Evolutionary conservation across 768 basidiomycete genomes (phyloP).

Genomic region (Boletus subparvulus): DNA sequence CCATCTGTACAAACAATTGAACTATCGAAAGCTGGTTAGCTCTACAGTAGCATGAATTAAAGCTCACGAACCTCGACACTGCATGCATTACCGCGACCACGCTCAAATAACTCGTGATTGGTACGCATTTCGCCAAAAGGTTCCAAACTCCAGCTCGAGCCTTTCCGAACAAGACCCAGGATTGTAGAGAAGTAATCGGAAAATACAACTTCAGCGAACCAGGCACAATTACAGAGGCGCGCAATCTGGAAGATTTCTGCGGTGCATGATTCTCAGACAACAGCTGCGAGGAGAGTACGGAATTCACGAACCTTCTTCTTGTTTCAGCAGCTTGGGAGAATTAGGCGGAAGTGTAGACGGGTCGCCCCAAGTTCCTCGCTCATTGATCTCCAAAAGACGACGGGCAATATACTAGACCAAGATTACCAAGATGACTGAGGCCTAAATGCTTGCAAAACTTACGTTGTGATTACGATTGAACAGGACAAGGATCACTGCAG

Average conservation of each 20-base stretch:
- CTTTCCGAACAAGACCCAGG: constrained; percentile 72
- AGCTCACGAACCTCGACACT: constrained; percentile 66
- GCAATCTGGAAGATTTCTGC: constrained; percentile 81
- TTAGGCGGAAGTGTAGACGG: constrained; percentile 44
- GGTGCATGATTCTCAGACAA: constrained; percentile 18
- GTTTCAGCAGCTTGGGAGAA: constrained; percentile 40
- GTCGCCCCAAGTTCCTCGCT: constrained; percentile 61
- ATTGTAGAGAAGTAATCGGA: constrained; percentile 83
- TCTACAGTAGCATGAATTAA: background rate
- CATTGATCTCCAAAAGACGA: constrained; percentile 79
- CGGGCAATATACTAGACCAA: constrained; percentile 67
- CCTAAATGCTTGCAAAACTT: constrained; percentile 21
- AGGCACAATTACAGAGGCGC: constrained; percentile 73
- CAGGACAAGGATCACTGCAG: constrained; percentile 73
- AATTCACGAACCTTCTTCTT: constrained; percentile 50
- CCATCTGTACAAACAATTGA: constrained; percentile 85
- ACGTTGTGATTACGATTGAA: constrained; percentile 92
- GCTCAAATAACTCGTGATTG: constrained; percentile 66
- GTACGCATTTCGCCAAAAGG: constrained; percentile 74
- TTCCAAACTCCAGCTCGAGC: constrained; percentile 73
- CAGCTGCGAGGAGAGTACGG: background rate
- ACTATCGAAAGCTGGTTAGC: constrained; percentile 41
- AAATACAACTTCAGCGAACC: constrained; percentile 79
- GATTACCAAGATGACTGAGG: background rate
- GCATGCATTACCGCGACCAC: constrained; percentile 78